These are phyloP conservation scores for Nitzschia sp. DNA, from an alignment of 108 stramenopile species.

Conservation along the genomic window DNA sequence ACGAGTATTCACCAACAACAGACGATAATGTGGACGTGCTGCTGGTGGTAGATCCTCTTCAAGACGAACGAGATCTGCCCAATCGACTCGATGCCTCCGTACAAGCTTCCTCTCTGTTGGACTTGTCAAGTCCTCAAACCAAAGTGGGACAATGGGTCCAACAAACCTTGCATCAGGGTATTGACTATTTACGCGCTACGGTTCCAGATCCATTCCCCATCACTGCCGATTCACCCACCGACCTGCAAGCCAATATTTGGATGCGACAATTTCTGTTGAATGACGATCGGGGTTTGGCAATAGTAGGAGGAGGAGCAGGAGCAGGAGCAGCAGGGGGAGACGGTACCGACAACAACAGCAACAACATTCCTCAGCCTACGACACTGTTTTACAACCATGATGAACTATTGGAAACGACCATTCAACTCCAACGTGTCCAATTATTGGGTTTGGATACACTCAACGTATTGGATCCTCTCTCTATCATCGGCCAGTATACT, in stretches of 20 bases:
- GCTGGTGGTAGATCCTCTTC: neutral
- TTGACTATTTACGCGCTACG: neutral
- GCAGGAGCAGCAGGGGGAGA: too few species aligned
- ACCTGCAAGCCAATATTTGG: conserved; percentile 50
- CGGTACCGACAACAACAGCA: neutral
- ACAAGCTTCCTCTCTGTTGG: neutral
- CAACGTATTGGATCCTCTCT: conserved; percentile 44
- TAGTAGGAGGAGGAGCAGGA: too few species aligned
- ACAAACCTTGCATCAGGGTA: conserved; percentile 5
- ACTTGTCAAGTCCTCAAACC: conserved; percentile 8
- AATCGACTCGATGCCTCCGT: too few species aligned
- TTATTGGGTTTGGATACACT: conserved; percentile 66
- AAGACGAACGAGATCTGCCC: neutral
- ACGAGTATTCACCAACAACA: conserved; percentile 7
- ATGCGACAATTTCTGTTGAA: conserved; percentile 47
- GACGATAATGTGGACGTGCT: too few species aligned
- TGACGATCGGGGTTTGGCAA: conserved; percentile 24
- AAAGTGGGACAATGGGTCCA: conserved; percentile 22
- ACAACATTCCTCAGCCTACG: conserved; percentile 2
- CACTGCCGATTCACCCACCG: neutral
- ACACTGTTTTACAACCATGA: conserved; percentile 57
- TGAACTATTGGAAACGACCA: conserved; percentile 52
- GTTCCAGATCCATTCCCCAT: neutral
- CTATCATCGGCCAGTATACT: conserved; percentile 54
- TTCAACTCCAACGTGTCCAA: conserved; percentile 43